These are phyloP conservation scores for Ustilago bromivora DNA, from an alignment of 1,284 basidiomycete genomes.

Conservation along the genomic window DNA sequence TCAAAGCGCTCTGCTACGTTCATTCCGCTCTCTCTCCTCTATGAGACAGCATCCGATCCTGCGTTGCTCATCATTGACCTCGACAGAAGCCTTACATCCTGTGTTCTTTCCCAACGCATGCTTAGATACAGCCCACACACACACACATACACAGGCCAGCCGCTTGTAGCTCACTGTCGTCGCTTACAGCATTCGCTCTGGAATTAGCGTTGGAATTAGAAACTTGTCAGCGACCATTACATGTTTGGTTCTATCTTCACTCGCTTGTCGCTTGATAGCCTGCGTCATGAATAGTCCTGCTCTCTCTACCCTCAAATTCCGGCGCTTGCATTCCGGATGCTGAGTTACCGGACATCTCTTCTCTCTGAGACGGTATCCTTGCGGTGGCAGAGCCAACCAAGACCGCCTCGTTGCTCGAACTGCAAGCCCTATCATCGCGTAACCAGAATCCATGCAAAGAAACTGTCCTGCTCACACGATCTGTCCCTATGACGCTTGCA, in stretches of 20 bases:
- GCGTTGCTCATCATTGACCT: background rate
- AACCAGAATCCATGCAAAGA: background rate
- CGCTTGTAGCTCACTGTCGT: background rate
- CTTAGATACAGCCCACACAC: background rate
- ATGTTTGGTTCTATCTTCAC: background rate
- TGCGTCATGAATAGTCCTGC: background rate
- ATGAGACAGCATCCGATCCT: background rate
- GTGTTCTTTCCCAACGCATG: background rate
- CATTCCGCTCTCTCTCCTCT: background rate
- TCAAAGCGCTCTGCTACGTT: background rate
- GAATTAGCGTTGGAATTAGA: background rate
- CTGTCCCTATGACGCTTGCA: background rate
- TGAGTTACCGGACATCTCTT: background rate
- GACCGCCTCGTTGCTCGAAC: background rate
- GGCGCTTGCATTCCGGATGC: background rate
- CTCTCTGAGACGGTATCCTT: background rate
- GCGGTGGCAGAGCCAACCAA: background rate
- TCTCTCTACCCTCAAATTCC: background rate
- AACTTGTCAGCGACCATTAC: slow-evolving; percentile 10
- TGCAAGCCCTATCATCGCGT: slow-evolving; percentile 1
- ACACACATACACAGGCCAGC: background rate
- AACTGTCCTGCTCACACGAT: slow-evolving; percentile 8
- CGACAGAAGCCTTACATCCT: background rate
- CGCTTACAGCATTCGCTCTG: background rate
- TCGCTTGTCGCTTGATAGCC: background rate